phyloP scores from a whole-genome alignment of 192 early-diverging fungal species.

The Thoreauomyces humboldtii region DNA sequence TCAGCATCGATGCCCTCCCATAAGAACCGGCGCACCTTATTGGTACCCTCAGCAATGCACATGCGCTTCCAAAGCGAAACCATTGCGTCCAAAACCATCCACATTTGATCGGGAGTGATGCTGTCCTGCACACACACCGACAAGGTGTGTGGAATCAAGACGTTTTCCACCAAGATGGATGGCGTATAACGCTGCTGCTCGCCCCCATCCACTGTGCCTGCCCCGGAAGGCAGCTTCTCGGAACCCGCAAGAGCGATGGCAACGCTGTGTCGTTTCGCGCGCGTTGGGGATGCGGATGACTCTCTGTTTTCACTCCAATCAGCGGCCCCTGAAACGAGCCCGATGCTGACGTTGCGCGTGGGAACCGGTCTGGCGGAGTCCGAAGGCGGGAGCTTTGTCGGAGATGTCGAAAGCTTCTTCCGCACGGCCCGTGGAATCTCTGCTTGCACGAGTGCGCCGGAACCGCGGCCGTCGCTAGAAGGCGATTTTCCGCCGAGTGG shows the following conservation, averaged over 20 bases:
- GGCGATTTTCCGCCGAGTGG: background rate
- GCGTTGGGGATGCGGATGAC: background rate
- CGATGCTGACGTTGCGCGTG: background rate
- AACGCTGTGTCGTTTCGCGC: conserved; percentile 12
- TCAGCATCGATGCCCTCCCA: too few species aligned
- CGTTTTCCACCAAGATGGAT: conserved; percentile 9
- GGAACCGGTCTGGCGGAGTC: background rate
- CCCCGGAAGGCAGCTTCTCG: too few species aligned
- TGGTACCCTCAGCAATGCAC: conserved; percentile 12
- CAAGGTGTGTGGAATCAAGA: conserved; percentile 19
- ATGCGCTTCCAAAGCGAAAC: conserved; percentile 17
- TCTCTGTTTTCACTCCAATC: background rate
- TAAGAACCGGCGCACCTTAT: background rate
- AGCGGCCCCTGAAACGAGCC: background rate
- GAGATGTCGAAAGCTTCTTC: background rate
- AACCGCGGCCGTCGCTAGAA: background rate
- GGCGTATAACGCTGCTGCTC: conserved; percentile 16
- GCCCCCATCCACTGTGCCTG: too few species aligned
- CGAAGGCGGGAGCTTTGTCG: background rate
- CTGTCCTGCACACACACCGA: conserved; percentile 12
- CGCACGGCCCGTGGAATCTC: background rate
- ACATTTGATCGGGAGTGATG: background rate
- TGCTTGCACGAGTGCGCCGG: too few species aligned
- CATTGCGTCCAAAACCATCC: conserved; percentile 16
- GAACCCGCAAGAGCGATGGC: background rate